Evolutionary conservation across 306 rosid genomes (phyloP).

Genomic region (Begonia fuchsioides): DNA sequence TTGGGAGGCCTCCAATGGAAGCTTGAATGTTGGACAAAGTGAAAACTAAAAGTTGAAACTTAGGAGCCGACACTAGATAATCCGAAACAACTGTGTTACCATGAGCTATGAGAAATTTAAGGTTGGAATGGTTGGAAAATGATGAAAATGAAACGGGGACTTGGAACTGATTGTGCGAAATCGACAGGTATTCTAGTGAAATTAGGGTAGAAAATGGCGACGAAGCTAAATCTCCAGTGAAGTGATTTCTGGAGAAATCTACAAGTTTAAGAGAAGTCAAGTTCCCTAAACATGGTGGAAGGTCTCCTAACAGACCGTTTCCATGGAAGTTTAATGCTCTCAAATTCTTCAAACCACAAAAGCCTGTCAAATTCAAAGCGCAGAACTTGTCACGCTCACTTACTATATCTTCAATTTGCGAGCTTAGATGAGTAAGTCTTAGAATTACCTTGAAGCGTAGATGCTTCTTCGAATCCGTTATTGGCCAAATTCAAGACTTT

Average conservation of each 20-base stretch:
- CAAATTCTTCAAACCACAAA: neutral
- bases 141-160: neutral
- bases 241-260: neutral
- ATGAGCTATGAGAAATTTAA: neutral
- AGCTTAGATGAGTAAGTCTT: too few relatives aligned
- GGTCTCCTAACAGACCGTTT: neutral
- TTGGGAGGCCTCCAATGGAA: neutral
- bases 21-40: neutral
- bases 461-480: too few relatives aligned
- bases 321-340: neutral
- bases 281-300: neutral
- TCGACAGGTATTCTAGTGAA: neutral
- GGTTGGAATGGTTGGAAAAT: neutral
- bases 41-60: neutral
- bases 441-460: too few relatives aligned
- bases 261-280: neutral
- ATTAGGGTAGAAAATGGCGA: neutral
- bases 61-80: neutral
- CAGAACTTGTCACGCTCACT: too few relatives aligned
- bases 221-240: neutral
- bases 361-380: neutral
- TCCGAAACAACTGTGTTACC: neutral
- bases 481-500: too few relatives aligned
- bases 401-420: too few relatives aligned
- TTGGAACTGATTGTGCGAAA: neutral